phyloP scores from a whole-genome alignment of 2,329 filamentous ascomycete species.

The Aureobasidium sp. region DNA sequence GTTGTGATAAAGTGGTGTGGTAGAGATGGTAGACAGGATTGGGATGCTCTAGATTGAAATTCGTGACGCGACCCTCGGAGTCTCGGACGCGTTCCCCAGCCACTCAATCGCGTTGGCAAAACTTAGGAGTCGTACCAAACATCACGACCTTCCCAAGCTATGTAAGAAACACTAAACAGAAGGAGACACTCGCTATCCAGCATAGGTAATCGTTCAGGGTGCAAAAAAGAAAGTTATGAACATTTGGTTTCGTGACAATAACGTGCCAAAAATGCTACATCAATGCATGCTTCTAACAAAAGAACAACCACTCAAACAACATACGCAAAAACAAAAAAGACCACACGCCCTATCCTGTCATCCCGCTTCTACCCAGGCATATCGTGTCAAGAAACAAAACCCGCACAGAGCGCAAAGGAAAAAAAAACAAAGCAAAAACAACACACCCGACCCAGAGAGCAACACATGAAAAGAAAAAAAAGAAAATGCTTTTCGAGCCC shows the following conservation, averaged over 20 bases:
- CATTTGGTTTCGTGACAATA: background rate
- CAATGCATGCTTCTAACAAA: slow-evolving; percentile 8
- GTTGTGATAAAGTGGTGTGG: background rate
- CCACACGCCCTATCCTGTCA: background rate
- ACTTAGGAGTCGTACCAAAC: no score
- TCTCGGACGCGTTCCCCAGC: background rate
- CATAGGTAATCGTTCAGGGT: background rate
- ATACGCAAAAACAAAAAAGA: background rate
- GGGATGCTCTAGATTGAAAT: slow-evolving; percentile 1
- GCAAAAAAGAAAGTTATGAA: background rate
- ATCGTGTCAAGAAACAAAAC: background rate
- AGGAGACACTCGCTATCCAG: no score
- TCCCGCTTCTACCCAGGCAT: background rate
- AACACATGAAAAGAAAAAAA: background rate
- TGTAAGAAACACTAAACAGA: no score
- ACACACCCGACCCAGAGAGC: background rate
- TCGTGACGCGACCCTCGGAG: background rate
- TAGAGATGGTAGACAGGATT: background rate
- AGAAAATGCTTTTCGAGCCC: slow-evolving; percentile 5
- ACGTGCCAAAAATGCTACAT: slow-evolving; percentile 9
- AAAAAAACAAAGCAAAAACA: background rate
- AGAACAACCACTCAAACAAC: background rate
- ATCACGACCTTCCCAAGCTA: no score
- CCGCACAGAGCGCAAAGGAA: background rate
- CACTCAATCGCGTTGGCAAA: no score